Base-by-base conservation (phyloP, 805 yeast genomes). In the Yamadazyma ubonensis region DNA sequence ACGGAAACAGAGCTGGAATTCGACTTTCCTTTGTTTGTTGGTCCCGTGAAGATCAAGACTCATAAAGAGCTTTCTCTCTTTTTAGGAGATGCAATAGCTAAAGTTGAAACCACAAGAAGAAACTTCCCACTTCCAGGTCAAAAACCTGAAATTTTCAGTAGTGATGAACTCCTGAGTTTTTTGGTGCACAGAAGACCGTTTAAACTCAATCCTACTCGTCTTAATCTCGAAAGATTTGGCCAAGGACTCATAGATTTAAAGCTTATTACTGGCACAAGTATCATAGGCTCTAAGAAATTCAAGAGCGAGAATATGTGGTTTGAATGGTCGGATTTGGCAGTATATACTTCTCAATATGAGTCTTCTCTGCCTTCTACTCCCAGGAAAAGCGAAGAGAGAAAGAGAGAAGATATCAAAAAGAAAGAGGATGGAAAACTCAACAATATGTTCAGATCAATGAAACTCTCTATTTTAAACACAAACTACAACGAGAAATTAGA, bases 261-360 rank as follows among this genome's bases (percentile, higher is more conserved):
- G 38, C 45, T 69, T 8, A 44, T 67, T 5, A 43, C 51, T 0
- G 60, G 63, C 2, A 58, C 66, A 3, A 61, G 65, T 3, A 50
- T 67, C 29, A 51, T 68, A 32, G 54, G 55, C 12, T 51, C 59
- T 5, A 59, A 51, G 40, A 65, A 64, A 45, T 70, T 70, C 46
- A 65, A 51, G 38, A 63, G 68, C 40, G 71, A 67, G 39, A 65
- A 63, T 3, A 59, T 65, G 67, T 67, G 72, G 72, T 65, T 66
- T 33, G 74, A 70, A 46, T 69, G 73, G 73, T 51, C 69, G 1
- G 68, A 63, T 17, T 41, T 55, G 33, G 65, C 71, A 5, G 17
- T 50, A 3, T 51, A 39, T 16, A 43, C 52, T 3, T 44, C 57
- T 5, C 44, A 37, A 10, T 51, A 46, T 32, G 39, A 22, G 6